Conservation (phyloP, 495 filamentous ascomycete species). For the Podospora comata region DNA sequence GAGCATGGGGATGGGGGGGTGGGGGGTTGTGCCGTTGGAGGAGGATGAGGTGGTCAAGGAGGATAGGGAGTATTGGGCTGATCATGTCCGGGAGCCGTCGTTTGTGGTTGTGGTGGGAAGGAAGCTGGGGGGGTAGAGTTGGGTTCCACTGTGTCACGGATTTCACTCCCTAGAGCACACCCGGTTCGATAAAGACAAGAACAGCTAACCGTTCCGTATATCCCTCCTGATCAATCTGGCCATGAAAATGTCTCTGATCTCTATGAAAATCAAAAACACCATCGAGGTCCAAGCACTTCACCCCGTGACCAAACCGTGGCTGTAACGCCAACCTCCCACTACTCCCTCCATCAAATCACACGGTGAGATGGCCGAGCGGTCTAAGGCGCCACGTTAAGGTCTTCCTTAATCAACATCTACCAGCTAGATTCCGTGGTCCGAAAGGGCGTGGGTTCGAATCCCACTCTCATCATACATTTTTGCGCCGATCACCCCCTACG, state of each 20-base stretch:
- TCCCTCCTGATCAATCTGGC: no score
- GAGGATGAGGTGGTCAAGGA: slow-evolving; percentile 21
- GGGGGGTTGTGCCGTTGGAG: slow-evolving; percentile 23
- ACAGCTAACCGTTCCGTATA: no score
- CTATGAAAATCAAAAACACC: no score
- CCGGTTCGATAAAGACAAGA: no score
- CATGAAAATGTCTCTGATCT: no score
- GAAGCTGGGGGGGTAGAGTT: background rate
- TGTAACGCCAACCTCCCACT: background rate
- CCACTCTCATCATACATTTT: slow-evolving; percentile 33
- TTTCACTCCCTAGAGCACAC: no score
- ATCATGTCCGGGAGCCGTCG: slow-evolving; percentile 25
- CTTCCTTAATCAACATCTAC: background rate
- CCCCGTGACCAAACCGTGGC: no score
- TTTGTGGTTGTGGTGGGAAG: slow-evolving; percentile 18
- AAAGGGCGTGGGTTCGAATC: slow-evolving; percentile 42
- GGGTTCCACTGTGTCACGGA: no score
- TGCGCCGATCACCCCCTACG: background rate
- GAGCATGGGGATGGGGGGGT: slow-evolving; percentile 20
- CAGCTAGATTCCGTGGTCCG: slow-evolving; percentile 32
- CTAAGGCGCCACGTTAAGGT: background rate
- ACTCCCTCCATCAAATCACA: background rate
- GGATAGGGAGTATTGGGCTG: slow-evolving; percentile 29
- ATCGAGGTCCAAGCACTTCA: no score
- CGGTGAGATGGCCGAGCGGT: background rate